Evolutionary conservation across 441 rosid genomes (phyloP).

Genomic region (Arabidopsis lyrata): DNA sequence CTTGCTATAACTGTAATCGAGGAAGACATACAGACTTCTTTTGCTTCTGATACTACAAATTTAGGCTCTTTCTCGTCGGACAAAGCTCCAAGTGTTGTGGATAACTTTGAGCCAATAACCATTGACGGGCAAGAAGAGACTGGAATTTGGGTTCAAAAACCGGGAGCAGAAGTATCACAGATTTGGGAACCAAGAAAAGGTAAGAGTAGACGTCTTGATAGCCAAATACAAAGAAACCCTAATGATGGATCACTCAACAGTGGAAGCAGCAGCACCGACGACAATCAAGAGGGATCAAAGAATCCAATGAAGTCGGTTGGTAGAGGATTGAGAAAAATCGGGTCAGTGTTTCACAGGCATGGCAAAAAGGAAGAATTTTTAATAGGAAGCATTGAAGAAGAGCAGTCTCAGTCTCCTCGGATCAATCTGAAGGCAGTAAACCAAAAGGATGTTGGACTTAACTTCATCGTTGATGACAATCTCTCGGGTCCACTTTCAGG

Average conservation of each 20-base stretch:
- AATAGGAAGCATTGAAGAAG: conserved; percentile 50
- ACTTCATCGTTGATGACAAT: conserved; percentile 55
- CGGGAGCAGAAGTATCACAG: conserved; percentile 80
- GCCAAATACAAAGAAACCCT: conserved; percentile 49
- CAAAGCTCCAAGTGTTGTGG: conserved; percentile 59
- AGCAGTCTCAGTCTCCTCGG: conserved; percentile 55
- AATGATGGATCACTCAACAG: conserved; percentile 50
- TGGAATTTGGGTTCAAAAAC: conserved; percentile 85
- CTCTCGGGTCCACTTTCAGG: conserved; percentile 45
- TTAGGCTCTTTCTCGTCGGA: conserved; percentile 58
- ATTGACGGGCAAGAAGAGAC: conserved; percentile 76
- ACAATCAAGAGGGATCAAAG: conserved; percentile 54
- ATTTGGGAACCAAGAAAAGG: conserved; percentile 93
- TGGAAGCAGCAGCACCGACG: conserved; percentile 60
- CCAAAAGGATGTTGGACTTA: conserved; percentile 54
- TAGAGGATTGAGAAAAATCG: conserved; percentile 60
- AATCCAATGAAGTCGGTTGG: conserved; percentile 42
- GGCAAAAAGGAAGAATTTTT: conserved; percentile 52
- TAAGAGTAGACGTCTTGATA: conserved; percentile 62
- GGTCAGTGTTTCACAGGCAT: conserved; percentile 64
- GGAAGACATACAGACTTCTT: conserved; percentile 56
- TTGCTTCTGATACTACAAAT: conserved; percentile 44
- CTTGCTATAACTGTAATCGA: conserved; percentile 76
- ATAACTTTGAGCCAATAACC: conserved; percentile 76
- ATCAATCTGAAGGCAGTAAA: conserved; percentile 62